phyloP scores from a whole-genome alignment of 2,329 filamentous ascomycete species.

The Claviceps capensis region DNA sequence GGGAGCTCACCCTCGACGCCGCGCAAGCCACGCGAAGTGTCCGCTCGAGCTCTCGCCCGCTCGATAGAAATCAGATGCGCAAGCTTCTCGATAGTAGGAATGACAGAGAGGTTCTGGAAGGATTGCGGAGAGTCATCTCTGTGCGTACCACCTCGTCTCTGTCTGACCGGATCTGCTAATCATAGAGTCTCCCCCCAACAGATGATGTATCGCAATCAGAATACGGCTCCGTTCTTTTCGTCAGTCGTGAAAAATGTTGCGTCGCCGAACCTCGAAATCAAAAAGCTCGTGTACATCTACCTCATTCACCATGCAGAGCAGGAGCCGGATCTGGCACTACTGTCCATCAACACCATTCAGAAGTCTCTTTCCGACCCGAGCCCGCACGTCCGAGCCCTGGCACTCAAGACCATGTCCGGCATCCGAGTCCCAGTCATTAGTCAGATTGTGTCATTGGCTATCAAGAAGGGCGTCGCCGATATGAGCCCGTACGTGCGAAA shows the following conservation, averaged over 20 bases:
- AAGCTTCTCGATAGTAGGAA: constrained; percentile 88
- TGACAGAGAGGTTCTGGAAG: constrained; percentile 87
- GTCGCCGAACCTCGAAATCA: constrained; percentile 84
- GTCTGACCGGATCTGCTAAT: neutral
- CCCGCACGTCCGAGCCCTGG: constrained; percentile 80
- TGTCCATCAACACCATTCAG: constrained; percentile 98
- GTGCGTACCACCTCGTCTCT: constrained; percentile 35
- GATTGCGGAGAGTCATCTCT: constrained; percentile 74
- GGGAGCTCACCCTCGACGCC: constrained; percentile 94
- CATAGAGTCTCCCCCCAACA: constrained; percentile 21
- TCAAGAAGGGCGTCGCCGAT: constrained; percentile 84
- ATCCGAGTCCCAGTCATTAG: constrained; percentile 96
- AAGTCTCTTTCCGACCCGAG: constrained; percentile 91
- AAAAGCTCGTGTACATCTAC: constrained; percentile 98
- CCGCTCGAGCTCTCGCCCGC: constrained; percentile 45
- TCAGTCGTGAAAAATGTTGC: constrained; percentile 96
- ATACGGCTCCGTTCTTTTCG: constrained; percentile 89
- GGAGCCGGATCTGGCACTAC: constrained; percentile 84
- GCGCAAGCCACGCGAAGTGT: constrained; percentile 70
- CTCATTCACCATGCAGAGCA: constrained; percentile 92
- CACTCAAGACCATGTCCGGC: constrained; percentile 90
- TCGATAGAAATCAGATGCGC: constrained; percentile 77
- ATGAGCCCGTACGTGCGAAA: constrained; percentile 93
- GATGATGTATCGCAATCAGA: constrained; percentile 92
- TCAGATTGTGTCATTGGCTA: constrained; percentile 89